Evolutionary conservation across 257 asterid genomes (phyloP).

Genomic region (Gynochthodes officinalis): DNA sequence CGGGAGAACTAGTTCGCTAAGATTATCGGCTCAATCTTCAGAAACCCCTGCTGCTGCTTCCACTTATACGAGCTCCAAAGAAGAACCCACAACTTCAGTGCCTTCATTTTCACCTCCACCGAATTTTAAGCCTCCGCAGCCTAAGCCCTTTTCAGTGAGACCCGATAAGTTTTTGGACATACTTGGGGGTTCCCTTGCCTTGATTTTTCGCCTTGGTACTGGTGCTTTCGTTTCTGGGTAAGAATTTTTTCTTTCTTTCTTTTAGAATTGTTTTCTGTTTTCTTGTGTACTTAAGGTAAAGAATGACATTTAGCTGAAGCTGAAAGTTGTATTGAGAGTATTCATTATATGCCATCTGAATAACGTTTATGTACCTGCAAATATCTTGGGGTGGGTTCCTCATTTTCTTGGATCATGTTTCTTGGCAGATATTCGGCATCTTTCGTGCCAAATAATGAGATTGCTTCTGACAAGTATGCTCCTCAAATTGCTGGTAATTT

Average conservation of each 20-base stretch:
- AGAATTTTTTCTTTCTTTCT: not conserved
- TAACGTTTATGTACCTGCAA: not conserved
- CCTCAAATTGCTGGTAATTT: conserved; percentile 72
- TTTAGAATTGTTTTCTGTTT: not conserved
- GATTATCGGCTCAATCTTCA: conserved; percentile 52
- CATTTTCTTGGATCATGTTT: conserved; percentile 8
- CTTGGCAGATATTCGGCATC: conserved; percentile 73
- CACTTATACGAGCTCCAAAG: conserved; percentile 24
- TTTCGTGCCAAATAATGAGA: conserved; percentile 59
- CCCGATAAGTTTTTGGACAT: conserved; percentile 71
- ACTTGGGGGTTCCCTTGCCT: conserved; percentile 80
- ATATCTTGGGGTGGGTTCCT: not conserved
- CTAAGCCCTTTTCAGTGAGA: conserved; percentile 75
- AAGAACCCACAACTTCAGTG: conserved; percentile 21
- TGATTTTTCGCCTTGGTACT: conserved; percentile 76
- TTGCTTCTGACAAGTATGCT: conserved; percentile 77
- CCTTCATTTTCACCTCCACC: conserved; percentile 65
- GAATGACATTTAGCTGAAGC: not conserved
- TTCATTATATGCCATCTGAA: not conserved
- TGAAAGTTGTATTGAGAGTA: not conserved
- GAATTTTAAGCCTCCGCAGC: conserved; percentile 76
- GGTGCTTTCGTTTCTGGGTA: conserved; percentile 82
- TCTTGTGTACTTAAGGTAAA: not conserved
- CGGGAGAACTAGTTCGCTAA: conserved; percentile 23
- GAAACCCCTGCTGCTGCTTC: conserved; percentile 38